Base-by-base conservation (phyloP, 768 basidiomycete species). In the Serendipita vermifera region DNA sequence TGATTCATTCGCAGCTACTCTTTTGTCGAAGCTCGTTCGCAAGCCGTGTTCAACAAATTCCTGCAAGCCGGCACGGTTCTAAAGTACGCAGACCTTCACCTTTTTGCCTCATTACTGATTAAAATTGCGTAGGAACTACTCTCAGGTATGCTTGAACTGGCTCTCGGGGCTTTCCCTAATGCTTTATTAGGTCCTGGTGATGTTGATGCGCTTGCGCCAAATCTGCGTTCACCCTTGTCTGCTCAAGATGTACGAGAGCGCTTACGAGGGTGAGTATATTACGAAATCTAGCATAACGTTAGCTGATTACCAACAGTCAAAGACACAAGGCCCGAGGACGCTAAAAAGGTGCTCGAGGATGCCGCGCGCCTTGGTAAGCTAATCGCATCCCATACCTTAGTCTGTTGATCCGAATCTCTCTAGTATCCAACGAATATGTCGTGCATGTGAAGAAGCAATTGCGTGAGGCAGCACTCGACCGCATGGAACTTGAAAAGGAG, bases 161-260 rank as follows among this genome's bases (percentile, higher is more conserved):
- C 35, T 36, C 15, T 60, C 13, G n/a, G 22, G 46, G 33, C 27
- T 24, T 39, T 31, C 33, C n/a, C 33, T 20, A 13, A 33, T 20
- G 13, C 38, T 56, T 2, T 31, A 56, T 40, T 61, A 82, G 73
- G 80, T 85, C 15, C 65, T 78, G n/a, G 71, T 74, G 22, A 74
- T 88, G 76, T 82, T 89, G 17, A 72, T 88, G 32, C 81, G 83
- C 9, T 72, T 87, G 1, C 75, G 83, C 7, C 84, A 85, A 62
- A 68, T 84, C 33, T 84, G 82, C 63, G 76, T 77, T 33, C 84
- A 85, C 64, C 81, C 85, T 2, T 75, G 73, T 13, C 70, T 87
- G 5, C 79, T 86, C 31, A 77, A 79, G 62, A 79, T 82, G 60
- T 72, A 73, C 33, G 75, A 69, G 2, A 69, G 66, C 0, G 74